phyloP scores from a whole-genome alignment of 208 protist species.

The Herpetomonas samuelpessoai region DNA sequence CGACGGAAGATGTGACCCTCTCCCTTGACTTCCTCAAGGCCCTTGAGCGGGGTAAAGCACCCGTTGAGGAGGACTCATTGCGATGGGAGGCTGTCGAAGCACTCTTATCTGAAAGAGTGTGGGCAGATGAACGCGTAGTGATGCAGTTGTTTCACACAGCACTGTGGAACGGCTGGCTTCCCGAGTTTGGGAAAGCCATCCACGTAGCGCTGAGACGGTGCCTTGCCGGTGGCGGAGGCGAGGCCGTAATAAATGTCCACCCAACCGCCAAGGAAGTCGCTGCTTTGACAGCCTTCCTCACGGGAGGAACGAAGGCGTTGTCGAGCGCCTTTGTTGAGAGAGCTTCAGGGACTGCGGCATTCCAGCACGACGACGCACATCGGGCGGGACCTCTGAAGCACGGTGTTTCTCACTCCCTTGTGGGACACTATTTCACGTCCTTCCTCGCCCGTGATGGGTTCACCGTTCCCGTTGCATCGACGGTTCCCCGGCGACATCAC shows the following conservation, averaged over 20 bases:
- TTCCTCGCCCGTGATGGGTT: neutral
- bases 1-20: too few species aligned
- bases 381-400: too few species aligned
- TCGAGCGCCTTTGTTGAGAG: too few species aligned
- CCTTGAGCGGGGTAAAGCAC: neutral
- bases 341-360: too few species aligned
- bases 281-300: too few species aligned
- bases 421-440: constrained; percentile 10
- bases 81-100: neutral
- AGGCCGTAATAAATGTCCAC: too few species aligned
- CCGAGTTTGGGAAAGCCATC: neutral
- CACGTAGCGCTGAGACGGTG: neutral
- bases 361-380: too few species aligned
- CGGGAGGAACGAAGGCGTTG: too few species aligned
- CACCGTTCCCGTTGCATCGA: neutral
- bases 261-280: too few species aligned
- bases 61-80: neutral
- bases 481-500: neutral
- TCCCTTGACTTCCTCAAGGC: constrained; percentile 6
- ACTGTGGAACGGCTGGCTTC: constrained; percentile 4
- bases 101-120: neutral
- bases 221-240: too few species aligned
- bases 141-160: constrained; percentile 4
- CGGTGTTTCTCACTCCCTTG: constrained; percentile 3
- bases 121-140: neutral